Evolutionary conservation across 2,329 filamentous ascomycete genomes (phyloP).

Genomic region (Parafenestella ontariensis): DNA sequence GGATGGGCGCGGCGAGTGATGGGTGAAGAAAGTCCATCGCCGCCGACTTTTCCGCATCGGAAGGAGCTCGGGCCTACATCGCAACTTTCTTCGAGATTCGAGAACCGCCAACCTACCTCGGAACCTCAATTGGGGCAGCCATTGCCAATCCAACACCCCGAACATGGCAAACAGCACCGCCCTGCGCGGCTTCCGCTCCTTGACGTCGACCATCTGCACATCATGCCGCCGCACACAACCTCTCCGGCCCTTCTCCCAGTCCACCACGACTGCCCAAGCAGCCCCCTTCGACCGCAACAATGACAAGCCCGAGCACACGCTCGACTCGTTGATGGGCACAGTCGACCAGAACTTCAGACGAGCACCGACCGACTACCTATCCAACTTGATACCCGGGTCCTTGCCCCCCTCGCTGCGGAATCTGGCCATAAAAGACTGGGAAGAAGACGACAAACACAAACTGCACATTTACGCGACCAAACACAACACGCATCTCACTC

Average conservation of each 20-base stretch:
- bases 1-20: constrained; percentile 30
- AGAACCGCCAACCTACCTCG: constrained; percentile 7
- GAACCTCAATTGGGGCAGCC: constrained; percentile 21
- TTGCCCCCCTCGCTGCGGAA: constrained; percentile 14
- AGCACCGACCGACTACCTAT: constrained; percentile 15
- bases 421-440: constrained; percentile 34
- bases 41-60: constrained; percentile 34
- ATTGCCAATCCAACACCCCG: constrained; percentile 8
- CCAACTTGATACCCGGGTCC: constrained; percentile 29
- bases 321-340: constrained; percentile 23
- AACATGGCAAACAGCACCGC: constrained; percentile 36
- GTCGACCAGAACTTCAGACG: constrained; percentile 25
- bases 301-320: constrained; percentile 11
- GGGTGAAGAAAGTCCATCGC: constrained; percentile 24
- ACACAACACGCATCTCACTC: constrained; percentile 94
- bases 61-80: constrained; percentile 29
- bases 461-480: constrained; percentile 86
- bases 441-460: constrained; percentile 71
- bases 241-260: constrained; percentile 45
- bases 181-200: constrained; percentile 37
- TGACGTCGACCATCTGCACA: constrained; percentile 46
- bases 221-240: constrained; percentile 45
- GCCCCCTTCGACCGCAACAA: constrained; percentile 9
- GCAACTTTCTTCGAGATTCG: constrained; percentile 33
- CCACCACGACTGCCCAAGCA: constrained; percentile 25